Evolutionary conservation across 495 filamentous ascomycete species (phyloP).

Genomic region (Aspergillus conjunctus): DNA sequence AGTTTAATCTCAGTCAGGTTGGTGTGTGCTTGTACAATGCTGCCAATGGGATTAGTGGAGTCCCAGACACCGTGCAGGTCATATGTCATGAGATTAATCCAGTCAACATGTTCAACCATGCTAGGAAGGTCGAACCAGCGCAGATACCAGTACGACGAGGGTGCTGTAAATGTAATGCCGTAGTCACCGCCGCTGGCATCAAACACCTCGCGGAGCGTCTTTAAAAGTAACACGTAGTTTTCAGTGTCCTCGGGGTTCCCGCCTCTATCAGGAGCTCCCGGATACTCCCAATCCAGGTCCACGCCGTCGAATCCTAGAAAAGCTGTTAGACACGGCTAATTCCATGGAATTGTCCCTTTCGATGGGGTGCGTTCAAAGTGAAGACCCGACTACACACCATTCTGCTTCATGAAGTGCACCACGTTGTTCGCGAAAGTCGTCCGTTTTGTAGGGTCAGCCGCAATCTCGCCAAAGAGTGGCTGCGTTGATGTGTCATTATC

Average conservation of each 20-base stretch:
- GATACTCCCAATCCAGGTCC: constrained; percentile 55
- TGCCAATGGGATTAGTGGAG: constrained; percentile 18
- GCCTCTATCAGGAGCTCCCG: constrained; percentile 47
- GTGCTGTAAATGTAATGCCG: constrained; percentile 47
- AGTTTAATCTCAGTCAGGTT: constrained; percentile 42
- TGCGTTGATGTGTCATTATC: constrained; percentile 1
- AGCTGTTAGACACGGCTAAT: not conserved
- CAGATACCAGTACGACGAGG: constrained; percentile 57
- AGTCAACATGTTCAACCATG: constrained; percentile 45
- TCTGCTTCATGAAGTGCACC: constrained; percentile 20
- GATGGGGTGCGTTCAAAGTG: not conserved
- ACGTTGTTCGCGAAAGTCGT: constrained; percentile 11
- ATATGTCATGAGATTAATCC: constrained; percentile 61
- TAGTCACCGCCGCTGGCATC: constrained; percentile 26
- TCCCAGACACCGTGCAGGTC: constrained; percentile 46
- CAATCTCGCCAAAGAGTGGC: constrained; percentile 1
- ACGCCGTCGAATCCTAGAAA: constrained; percentile 44
- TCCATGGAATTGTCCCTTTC: not conserved
- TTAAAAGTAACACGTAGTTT: constrained; percentile 47
- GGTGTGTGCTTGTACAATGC: constrained; percentile 31
- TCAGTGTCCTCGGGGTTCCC: constrained; percentile 40
- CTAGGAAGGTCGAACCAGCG: constrained; percentile 48
- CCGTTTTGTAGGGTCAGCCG: not conserved
- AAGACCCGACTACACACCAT: constrained; percentile 11
- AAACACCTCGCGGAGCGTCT: constrained; percentile 32